A percentile compares a stretch with the other conserved stretches of the same genome.
phyloP scores from a whole-genome alignment of 805 yeast genomes.

The Myxozyma sirexii region DNA sequence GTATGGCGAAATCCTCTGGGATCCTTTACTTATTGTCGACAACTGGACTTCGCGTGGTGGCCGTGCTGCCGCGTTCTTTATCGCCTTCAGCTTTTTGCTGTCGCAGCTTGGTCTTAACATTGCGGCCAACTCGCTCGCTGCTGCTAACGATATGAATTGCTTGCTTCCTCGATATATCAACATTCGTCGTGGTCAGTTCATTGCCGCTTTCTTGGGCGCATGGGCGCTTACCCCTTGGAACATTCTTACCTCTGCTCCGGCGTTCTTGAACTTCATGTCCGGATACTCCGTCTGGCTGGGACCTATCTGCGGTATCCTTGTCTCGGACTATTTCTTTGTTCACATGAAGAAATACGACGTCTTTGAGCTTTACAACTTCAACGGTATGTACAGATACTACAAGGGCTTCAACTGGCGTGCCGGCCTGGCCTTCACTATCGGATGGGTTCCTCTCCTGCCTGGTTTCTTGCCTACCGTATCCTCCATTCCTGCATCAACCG shows the following conservation, averaged over 20 bases:
- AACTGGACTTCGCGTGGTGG: slow-evolving; percentile 47
- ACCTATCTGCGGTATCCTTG: slow-evolving; percentile 47
- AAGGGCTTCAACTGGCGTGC: slow-evolving; percentile 52
- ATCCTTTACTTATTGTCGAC: slow-evolving; percentile 49
- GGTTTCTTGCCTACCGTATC: slow-evolving; percentile 36
- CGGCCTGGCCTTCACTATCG: slow-evolving; percentile 41
- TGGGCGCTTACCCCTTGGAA: slow-evolving; percentile 51
- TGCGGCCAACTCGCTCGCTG: slow-evolving; percentile 51
- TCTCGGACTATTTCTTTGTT: slow-evolving; percentile 48
- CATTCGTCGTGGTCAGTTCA: slow-evolving; percentile 48
- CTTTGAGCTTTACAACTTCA: slow-evolving; percentile 45
- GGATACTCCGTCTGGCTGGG: slow-evolving; percentile 47
- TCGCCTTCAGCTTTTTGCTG: slow-evolving; percentile 42
- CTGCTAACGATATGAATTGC: slow-evolving; percentile 57
- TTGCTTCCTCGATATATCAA: slow-evolving; percentile 50
- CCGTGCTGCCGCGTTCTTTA: slow-evolving; percentile 55
- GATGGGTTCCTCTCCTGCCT: slow-evolving; percentile 38
- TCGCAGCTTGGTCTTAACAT: slow-evolving; percentile 46
- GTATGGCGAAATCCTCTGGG: slow-evolving; percentile 51
- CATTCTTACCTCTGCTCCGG: slow-evolving; percentile 44
- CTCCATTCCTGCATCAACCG: slow-evolving; percentile 44
- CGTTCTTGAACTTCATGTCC: slow-evolving; percentile 45
- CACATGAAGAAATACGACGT: slow-evolving; percentile 48
- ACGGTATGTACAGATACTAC: slow-evolving; percentile 49
- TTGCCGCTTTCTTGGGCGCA: slow-evolving; percentile 43